These are phyloP conservation scores for Akebia trifoliata DNA, from an alignment of 164 flowering plant genomes.

Conservation along the genomic window DNA sequence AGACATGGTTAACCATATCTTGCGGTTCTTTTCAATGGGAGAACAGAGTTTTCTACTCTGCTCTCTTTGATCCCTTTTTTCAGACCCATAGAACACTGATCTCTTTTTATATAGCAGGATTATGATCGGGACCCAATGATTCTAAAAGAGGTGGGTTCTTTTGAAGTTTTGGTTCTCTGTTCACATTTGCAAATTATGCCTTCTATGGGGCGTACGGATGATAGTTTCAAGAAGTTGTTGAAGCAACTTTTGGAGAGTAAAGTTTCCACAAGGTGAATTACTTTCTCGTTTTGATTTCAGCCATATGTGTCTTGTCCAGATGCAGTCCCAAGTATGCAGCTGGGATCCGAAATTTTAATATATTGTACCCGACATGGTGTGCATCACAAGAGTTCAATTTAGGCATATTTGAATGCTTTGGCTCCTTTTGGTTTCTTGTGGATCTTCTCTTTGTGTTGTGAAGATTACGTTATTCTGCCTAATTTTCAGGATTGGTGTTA, in stretches of 20 bases:
- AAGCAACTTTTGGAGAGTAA: constrained; percentile 21
- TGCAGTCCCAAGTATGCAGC: background rate
- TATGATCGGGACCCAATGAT: constrained; percentile 68
- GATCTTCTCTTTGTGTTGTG: too few species aligned
- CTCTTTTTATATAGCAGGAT: constrained; percentile 41
- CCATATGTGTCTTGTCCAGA: too few species aligned
- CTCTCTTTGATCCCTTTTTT: background rate
- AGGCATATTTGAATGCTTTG: too few species aligned
- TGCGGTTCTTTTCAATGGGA: background rate
- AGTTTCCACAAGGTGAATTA: constrained; percentile 4
- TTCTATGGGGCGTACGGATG: constrained; percentile 30
- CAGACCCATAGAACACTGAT: background rate
- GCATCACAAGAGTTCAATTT: too few species aligned
- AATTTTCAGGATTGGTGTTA: too few species aligned
- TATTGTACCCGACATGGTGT: too few species aligned
- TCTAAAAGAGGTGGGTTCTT: constrained; percentile 40
- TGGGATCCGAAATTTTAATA: background rate
- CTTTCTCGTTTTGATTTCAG: background rate
- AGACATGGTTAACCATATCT: background rate
- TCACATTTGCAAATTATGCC: constrained; percentile 48
- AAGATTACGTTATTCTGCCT: too few species aligned
- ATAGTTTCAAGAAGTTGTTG: constrained; percentile 39
- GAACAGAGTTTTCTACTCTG: background rate
- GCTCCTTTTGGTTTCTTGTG: too few species aligned
- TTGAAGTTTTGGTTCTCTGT: constrained; percentile 55